Evolutionary conservation across 2,329 filamentous ascomycete species (phyloP).

Genomic region (Botrytis cinerea): DNA sequence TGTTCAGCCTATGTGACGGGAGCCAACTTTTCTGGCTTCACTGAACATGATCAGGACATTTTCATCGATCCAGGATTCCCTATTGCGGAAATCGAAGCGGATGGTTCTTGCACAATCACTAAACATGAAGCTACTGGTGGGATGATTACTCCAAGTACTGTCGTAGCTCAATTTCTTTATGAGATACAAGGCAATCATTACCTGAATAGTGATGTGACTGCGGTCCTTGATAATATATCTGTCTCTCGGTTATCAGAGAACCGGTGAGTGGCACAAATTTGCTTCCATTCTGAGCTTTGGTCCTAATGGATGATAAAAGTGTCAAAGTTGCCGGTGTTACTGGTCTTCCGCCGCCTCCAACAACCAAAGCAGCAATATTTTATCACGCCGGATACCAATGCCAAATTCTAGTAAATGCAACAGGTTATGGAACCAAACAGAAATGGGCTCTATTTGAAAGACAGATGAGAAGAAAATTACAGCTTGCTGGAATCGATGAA

Average conservation of each 20-base stretch:
- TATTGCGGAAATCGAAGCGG: not conserved
- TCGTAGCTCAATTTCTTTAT: not conserved
- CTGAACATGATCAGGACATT: not conserved
- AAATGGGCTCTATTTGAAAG: not conserved
- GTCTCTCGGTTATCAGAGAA: not conserved
- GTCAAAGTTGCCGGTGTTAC: not conserved
- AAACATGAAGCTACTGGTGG: not conserved
- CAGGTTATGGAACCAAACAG: not conserved
- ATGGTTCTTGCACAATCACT: slow-evolving; percentile 2
- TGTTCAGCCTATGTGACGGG: not conserved
- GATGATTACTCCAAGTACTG: not conserved
- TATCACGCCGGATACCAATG: not conserved
- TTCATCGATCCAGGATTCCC: not conserved
- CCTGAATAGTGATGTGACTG: not conserved
- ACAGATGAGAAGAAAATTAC: not conserved
- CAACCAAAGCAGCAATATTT: not conserved
- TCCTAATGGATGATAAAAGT: not conserved
- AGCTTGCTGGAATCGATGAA: not conserved
- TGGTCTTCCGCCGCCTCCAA: not conserved
- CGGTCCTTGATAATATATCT: not conserved
- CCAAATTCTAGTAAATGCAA: not conserved
- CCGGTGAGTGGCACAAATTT: not conserved
- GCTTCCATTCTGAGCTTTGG: not conserved
- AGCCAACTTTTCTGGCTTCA: not conserved
- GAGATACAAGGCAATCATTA: not conserved